phyloP scores from a whole-genome alignment of 805 yeast species.

The Wickerhamiella alocasiicola region DNA sequence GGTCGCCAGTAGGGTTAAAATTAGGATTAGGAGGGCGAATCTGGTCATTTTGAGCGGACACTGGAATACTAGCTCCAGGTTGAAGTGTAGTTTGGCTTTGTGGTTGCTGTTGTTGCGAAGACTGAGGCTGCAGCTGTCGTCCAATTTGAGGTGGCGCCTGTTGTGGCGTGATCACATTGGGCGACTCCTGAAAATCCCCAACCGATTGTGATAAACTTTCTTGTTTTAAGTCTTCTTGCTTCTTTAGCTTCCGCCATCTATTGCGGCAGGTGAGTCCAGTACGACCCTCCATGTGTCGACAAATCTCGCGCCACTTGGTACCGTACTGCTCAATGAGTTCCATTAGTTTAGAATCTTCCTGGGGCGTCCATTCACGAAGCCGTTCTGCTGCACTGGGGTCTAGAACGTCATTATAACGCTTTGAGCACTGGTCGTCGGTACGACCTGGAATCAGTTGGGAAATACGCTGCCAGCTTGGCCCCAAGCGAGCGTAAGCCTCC shows the following conservation, averaged over 20 bases:
- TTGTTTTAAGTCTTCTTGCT: slow-evolving; percentile 33
- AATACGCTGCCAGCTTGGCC: slow-evolving; percentile 79
- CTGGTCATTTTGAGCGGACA: background rate
- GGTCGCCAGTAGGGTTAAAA: background rate
- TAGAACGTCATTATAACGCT: slow-evolving; percentile 75
- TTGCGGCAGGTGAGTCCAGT: slow-evolving; percentile 86
- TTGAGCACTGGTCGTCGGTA: slow-evolving; percentile 92
- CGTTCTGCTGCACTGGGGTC: slow-evolving; percentile 73
- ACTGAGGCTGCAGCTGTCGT: background rate
- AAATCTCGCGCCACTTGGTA: slow-evolving; percentile 79
- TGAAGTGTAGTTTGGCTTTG: background rate
- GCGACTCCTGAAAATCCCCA: no score
- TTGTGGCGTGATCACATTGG: no score
- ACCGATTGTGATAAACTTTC: slow-evolving; percentile 32
- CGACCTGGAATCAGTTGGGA: slow-evolving; percentile 66
- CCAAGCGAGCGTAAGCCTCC: slow-evolving; percentile 52
- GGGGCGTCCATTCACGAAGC: slow-evolving; percentile 63
- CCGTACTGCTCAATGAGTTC: slow-evolving; percentile 58
- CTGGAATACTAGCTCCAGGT: slow-evolving; percentile 10
- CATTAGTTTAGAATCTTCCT: slow-evolving; percentile 64
- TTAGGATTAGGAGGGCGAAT: background rate
- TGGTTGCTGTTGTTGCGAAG: background rate
- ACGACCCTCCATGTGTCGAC: slow-evolving; percentile 57
- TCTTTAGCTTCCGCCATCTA: slow-evolving; percentile 71
- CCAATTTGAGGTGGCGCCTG: background rate